Evolutionary conservation across 73 alveolate species (phyloP).

Genomic region (Paramecium sexaurelia): DNA sequence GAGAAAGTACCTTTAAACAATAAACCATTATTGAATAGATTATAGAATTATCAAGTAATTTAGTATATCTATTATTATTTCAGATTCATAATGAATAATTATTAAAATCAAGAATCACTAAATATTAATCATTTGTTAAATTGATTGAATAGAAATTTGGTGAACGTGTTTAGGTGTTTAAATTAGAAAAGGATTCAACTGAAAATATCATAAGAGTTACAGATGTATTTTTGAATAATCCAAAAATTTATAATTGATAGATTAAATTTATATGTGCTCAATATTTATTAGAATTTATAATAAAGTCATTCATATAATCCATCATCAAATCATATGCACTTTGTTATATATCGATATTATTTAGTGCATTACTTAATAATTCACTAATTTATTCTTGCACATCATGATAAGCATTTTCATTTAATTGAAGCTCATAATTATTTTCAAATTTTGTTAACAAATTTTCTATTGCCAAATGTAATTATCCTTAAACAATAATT

Average conservation of each 20-base stretch:
- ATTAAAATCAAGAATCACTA: neutral
- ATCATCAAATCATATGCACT: neutral
- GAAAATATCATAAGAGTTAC: constrained; percentile 60
- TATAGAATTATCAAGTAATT: constrained; percentile 13
- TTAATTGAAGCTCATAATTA: neutral
- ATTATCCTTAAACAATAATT: neutral
- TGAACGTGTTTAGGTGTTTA: constrained; percentile 46
- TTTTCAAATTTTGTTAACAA: neutral
- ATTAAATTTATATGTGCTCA: constrained; percentile 12
- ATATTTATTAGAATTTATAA: neutral
- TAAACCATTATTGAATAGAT: constrained; percentile 22
- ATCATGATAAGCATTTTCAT: neutral
- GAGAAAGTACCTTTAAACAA: constrained; percentile 49
- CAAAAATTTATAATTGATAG: constrained; percentile 65
- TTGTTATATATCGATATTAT: neutral
- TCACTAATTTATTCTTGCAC: neutral
- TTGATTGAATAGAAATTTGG: constrained; percentile 54
- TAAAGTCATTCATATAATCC: constrained; percentile 25
- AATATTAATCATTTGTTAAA: constrained; percentile 8
- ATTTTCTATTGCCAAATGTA: neutral
- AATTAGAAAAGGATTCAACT: constrained; percentile 55
- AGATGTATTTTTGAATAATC: constrained; percentile 70
- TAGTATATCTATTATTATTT: neutral
- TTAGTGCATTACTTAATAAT: neutral
- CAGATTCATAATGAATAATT: constrained; percentile 36